Evolutionary conservation across 2,329 filamentous ascomycete genomes (phyloP).

Genomic region (Paraphoma sp.): DNA sequence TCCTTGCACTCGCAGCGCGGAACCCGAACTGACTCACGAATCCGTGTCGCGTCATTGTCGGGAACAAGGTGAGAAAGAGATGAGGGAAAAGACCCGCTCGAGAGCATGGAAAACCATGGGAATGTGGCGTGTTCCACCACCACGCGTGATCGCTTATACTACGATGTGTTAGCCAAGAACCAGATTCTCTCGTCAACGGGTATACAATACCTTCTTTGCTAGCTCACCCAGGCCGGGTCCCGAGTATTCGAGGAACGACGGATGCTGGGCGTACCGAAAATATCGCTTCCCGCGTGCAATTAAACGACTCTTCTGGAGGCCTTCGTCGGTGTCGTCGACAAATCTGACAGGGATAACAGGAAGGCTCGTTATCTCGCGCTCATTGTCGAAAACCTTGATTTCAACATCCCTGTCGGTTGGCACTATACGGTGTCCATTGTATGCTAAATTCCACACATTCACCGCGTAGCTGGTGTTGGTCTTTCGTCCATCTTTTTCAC

Average conservation of each 20-base stretch:
- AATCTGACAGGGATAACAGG: constrained; percentile 3
- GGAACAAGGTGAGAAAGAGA: not conserved
- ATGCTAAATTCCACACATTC: constrained; percentile 1
- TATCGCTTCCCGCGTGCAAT: constrained; percentile 5
- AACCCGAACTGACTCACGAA: not conserved
- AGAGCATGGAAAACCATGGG: too few species aligned
- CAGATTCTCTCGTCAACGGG: not conserved
- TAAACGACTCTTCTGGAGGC: not conserved
- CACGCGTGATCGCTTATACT: constrained; percentile 3
- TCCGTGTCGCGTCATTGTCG: not conserved
- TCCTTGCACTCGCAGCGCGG: constrained; percentile 4
- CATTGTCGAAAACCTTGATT: constrained; percentile 1
- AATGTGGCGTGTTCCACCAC: not conserved
- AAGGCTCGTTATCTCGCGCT: constrained; percentile 1
- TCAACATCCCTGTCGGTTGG: not conserved
- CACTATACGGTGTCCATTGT: not conserved
- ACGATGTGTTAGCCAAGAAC: not conserved
- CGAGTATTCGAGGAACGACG: constrained; percentile 3
- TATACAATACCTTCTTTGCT: not conserved
- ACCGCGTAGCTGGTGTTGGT: not conserved
- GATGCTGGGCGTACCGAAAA: constrained; percentile 1
- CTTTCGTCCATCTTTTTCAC: not conserved
- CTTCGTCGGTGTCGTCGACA: not conserved
- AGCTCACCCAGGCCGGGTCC: not conserved
- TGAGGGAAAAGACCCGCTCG: too few species aligned